Conservation (phyloP, 1,284 basidiomycete genomes). For the Macrocystidia cucumis region DNA sequence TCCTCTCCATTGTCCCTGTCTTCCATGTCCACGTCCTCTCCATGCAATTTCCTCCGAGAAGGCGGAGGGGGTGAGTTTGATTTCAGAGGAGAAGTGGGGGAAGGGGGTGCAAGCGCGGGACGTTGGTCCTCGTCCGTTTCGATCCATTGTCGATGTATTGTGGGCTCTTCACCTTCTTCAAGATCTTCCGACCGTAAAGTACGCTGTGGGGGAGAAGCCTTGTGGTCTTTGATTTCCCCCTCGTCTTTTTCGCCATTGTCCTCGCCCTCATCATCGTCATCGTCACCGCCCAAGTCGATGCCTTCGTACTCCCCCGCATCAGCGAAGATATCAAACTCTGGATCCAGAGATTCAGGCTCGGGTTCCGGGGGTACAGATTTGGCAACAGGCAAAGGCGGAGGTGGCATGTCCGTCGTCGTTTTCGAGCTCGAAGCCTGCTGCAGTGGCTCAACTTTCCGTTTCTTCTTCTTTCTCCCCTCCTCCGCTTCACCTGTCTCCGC, state of each 20-base stretch:
- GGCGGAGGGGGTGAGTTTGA: background rate
- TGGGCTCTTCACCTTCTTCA: slow-evolving; percentile 3
- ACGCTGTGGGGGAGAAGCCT: background rate
- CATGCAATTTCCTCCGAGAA: slow-evolving; percentile 3
- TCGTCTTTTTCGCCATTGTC: slow-evolving; percentile 3
- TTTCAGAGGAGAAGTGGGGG: background rate
- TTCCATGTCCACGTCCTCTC: slow-evolving; percentile 44
- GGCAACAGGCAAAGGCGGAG: slow-evolving; percentile 12
- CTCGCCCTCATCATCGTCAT: slow-evolving; percentile 28
- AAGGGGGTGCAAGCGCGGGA: slow-evolving; percentile 1
- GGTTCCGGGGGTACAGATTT: slow-evolving; percentile 9
- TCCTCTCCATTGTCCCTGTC: slow-evolving; percentile 29
- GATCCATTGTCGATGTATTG: slow-evolving; percentile 13
- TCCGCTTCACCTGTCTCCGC: slow-evolving; percentile 26
- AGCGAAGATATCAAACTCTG: slow-evolving; percentile 77
- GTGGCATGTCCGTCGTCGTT: slow-evolving; percentile 7
- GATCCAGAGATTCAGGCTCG: slow-evolving; percentile 31
- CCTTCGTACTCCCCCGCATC: slow-evolving; percentile 82
- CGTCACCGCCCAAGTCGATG: slow-evolving; percentile 51
- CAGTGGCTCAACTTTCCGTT: slow-evolving; percentile 25
- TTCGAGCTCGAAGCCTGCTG: slow-evolving; percentile 9
- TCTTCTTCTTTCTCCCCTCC: slow-evolving; percentile 42
- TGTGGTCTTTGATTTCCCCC: background rate
- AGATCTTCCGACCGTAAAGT: background rate
- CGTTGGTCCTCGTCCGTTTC: slow-evolving; percentile 11